These are phyloP conservation scores for Taphrina communis DNA, from an alignment of 1,139 yeast species.

Conservation along the genomic window DNA sequence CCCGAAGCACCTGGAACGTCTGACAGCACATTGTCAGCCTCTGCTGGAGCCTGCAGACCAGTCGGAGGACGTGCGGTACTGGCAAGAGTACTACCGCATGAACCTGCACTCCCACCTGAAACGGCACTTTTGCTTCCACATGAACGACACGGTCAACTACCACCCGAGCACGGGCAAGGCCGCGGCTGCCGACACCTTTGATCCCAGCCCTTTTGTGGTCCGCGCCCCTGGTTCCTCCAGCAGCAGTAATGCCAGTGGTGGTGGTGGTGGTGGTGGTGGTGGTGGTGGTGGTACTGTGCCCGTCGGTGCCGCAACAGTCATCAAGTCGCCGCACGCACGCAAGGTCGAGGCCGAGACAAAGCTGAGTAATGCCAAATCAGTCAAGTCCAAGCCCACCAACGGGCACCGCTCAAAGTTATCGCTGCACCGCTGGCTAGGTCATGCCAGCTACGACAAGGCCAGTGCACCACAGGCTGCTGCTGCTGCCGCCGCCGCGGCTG, in stretches of 20 bases:
- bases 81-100: conserved; percentile 36
- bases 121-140: conserved; percentile 29
- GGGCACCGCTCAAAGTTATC: conserved; percentile 16
- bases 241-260: not conserved
- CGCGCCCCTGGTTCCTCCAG: conserved; percentile 13
- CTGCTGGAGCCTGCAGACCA: not conserved
- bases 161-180: conserved; percentile 25
- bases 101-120: conserved; percentile 31
- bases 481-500: not conserved
- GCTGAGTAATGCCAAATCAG: not conserved
- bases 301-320: not conserved
- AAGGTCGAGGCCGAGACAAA: conserved; percentile 5
- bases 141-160: conserved; percentile 37
- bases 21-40: conserved; percentile 30
- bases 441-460: conserved; percentile 30
- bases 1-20: conserved; percentile 57
- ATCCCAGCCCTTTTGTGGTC: conserved; percentile 37
- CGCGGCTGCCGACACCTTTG: conserved; percentile 14
- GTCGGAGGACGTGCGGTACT: conserved; percentile 20
- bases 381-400: not conserved
- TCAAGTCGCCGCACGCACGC: conserved; percentile 1
- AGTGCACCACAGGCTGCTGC: not conserved
- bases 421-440: conserved; percentile 37
- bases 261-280: too few species aligned
- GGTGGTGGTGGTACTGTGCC: too few species aligned